Evolutionary conservation across 371 early-diverging fungal species (phyloP).

Genomic region (Mortierella sp.): DNA sequence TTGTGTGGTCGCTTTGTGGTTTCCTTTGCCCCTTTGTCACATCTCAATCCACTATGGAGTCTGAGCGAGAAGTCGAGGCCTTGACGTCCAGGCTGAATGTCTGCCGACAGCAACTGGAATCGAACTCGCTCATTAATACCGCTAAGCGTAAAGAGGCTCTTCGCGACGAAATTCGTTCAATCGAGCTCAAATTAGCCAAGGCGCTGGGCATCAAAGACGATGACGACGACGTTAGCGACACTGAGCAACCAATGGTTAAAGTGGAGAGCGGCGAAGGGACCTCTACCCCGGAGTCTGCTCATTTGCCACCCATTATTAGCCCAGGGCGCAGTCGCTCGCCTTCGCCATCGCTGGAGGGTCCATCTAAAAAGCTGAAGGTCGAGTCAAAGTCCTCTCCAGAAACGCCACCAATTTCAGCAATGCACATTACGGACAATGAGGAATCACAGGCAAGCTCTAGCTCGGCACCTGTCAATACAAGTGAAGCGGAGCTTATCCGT

Average conservation of each 20-base stretch:
- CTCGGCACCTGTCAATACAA: background rate
- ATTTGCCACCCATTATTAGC: constrained; percentile 8
- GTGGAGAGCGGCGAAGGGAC: background rate
- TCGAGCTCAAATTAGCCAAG: constrained; percentile 29
- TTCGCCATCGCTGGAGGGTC: background rate
- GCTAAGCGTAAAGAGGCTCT: constrained; percentile 24
- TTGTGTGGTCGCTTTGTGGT: too few relatives aligned
- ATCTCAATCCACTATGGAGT: constrained; percentile 1
- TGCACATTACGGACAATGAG: constrained; percentile 1
- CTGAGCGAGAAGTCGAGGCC: constrained; percentile 10
- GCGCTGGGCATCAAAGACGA: constrained; percentile 36
- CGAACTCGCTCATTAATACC: constrained; percentile 34
- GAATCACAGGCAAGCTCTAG: constrained; percentile 1
- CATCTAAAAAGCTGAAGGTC: background rate
- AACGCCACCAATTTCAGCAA: constrained; percentile 25
- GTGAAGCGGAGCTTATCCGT: constrained; percentile 23
- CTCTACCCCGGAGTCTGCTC: constrained; percentile 13
- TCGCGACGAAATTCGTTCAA: constrained; percentile 15
- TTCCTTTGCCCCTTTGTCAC: background rate
- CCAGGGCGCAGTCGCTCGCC: constrained; percentile 11
- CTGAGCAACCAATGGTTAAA: background rate
- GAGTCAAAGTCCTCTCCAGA: background rate
- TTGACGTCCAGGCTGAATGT: constrained; percentile 26
- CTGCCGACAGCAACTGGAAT: constrained; percentile 37
- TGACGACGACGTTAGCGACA: constrained; percentile 11